Base-by-base conservation (phyloP, 1,284 basidiomycete species). In the Lignosus rhinocerotis region DNA sequence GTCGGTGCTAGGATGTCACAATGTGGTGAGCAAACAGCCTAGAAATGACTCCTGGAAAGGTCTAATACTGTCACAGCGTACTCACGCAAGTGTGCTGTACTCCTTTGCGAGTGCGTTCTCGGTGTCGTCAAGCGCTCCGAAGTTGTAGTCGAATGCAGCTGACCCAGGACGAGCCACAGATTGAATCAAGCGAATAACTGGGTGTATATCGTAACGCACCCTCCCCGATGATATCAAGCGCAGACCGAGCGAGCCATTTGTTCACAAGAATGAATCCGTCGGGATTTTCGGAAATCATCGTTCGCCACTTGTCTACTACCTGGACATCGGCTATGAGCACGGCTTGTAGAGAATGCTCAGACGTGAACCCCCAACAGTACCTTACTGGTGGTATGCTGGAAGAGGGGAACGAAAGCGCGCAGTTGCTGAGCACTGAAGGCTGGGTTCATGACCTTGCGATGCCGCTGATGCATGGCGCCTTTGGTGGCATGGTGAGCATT, bases 361-460 rank as follows among this genome's bases (percentile, higher is more conserved):
- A 14, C 6, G 14, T 12, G 6, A 45, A 30, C 12, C n/a, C 11
- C 9, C 21, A 10, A 30, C 21, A 10, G 21, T 66, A 78, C 80
- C 71, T 78, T 74, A 25, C 72, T 65, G 8, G 73, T 75, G 34
- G 75, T 69, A 52, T 74, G 70, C 41, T 72, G 74, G 66, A 82
- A 81, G 41, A 80, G 76, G 10, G 80, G 76, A 1, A 80, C 70
- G 59, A 79, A 79, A 2, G 76, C 70, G 49, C 75, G 78, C 7
- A 76, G 73, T 58, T 81, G 79, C 2, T 75, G 74, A 10, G 71
- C 56, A 1, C 70, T 72, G 55, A 80, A 80, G 14, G 72, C 79
- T 0, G 75, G 76, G 46, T 72, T 67, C 64, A 80, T 68, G 11
- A 76, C 65, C 51, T 69, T 79, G 52, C 75, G 65, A 6, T 78